A percentile compares a stretch with the other conserved stretches of the same genome.
phyloP scores from a whole-genome alignment of 805 yeast species.

The Candida koratica region DNA sequence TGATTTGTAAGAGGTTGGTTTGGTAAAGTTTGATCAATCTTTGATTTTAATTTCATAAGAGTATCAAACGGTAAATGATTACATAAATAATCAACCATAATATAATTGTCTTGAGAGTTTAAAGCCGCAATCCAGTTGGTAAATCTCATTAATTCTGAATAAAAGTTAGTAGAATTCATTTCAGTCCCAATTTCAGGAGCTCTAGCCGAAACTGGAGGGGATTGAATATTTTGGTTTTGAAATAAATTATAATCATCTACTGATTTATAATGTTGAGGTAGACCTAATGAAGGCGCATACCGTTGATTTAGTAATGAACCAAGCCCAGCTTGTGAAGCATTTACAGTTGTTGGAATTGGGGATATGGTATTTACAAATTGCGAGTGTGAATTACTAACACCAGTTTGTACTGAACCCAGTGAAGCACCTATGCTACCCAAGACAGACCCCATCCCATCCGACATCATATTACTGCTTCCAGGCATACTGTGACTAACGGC shows the following conservation, averaged over 20 bases:
- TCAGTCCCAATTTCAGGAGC: conserved; percentile 1
- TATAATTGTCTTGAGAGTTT: conserved; percentile 47
- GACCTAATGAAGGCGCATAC: conserved; percentile 25
- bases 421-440: conserved; percentile 6
- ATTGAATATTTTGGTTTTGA: conserved; percentile 10
- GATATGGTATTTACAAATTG: conserved; percentile 10
- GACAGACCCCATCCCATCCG: background rate
- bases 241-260: conserved; percentile 34
- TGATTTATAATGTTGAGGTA: conserved; percentile 41
- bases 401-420: background rate
- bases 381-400: background rate
- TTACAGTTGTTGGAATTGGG: conserved; percentile 14
- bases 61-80: conserved; percentile 50
- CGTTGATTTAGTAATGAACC: conserved; percentile 25
- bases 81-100: conserved; percentile 53
- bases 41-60: conserved; percentile 45
- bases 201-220: conserved; percentile 3
- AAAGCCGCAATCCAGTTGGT: conserved; percentile 50
- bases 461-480: background rate
- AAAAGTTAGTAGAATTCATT: conserved; percentile 30
- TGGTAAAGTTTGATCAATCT: conserved; percentile 39
- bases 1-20: background rate
- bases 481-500: conserved; percentile 1
- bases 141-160: conserved; percentile 48
- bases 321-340: conserved; percentile 20